Base-by-base conservation (phyloP, 2,329 filamentous ascomycete species). In the Penicillium verrucosum region DNA sequence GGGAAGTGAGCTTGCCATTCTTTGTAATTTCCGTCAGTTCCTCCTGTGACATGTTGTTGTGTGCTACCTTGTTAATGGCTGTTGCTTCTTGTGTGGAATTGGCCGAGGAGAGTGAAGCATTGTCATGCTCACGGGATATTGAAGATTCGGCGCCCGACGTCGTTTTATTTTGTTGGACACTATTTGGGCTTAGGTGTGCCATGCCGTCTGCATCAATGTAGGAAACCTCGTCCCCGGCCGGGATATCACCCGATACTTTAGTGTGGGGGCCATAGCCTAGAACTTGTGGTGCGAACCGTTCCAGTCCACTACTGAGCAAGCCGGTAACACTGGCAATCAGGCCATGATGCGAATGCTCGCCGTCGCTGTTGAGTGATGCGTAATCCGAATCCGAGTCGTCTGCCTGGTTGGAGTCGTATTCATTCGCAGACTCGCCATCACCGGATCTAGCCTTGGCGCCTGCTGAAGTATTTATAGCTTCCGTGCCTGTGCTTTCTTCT, bases 231-330 rank as follows among this genome's bases (percentile, higher is more conserved):
- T 38, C 11, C 8, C 3, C 32, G 1, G 36, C 10, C 51, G 36
- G 47, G 37, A 18, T 65, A 66, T 21, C 50, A 41, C 41, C 59
- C 56, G 37, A 38, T 41, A 32, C 25, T 6, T 50, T 49, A 57
- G 36, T 63, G 12, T 64, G 64, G 4, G 73, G 72, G 75, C 86
- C 67, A 70, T 79, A 75, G 73, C 80, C 60, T 65, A 80, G 32
- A 70, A 84, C 70, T 76, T 81, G 74, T 70, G 82, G 74, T 72
- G 83, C 70, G 69, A 77, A 65, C 70, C 79, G 67, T 75, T 81
- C 81, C 69, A 85, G 25, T 64, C 75, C 65, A 73, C 73, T 67
- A 21, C 71, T 71, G 36, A 78, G 64, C 37, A 73, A 56, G 51
- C 68, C 68, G 1, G 70, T 65, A 36, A 76, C 67, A 47, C 69